phyloP scores from a whole-genome alignment of 2,329 filamentous ascomycete species.

The Claviceps sp. region DNA sequence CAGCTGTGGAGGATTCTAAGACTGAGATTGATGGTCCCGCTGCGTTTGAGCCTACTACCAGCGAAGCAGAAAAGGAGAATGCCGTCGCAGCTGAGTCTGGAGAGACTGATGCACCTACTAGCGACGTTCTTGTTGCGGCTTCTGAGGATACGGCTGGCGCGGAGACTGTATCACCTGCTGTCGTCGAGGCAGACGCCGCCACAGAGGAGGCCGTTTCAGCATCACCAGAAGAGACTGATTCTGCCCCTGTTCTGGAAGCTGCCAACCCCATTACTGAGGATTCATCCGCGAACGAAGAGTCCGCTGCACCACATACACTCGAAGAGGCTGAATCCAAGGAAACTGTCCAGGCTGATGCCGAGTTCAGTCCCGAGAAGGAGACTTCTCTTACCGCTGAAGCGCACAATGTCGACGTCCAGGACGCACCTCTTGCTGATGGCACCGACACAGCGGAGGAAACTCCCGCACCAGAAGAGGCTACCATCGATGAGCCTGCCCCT shows the following conservation, averaged over 20 bases:
- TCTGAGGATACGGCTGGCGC: not conserved
- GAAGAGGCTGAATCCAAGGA: not conserved
- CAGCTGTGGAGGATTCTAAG: not conserved
- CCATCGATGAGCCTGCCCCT: not conserved
- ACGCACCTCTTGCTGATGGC: not conserved
- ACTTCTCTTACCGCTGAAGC: not conserved
- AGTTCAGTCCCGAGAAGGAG: not conserved
- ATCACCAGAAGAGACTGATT: not conserved
- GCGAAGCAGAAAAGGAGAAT: not conserved
- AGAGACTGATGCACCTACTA: not conserved
- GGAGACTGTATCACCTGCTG: not conserved
- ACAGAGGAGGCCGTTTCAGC: conserved; percentile 1
- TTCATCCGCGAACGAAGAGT: not conserved
- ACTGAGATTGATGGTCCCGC: not conserved
- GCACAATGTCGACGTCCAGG: not conserved
- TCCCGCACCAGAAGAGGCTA: not conserved
- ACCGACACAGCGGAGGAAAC: not conserved
- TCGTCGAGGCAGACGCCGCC: conserved; percentile 2
- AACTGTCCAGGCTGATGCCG: not conserved
- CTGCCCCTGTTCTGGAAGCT: too few relatives aligned
- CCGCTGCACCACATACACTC: not conserved
- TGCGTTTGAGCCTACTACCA: not conserved
- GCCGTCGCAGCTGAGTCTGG: not conserved
- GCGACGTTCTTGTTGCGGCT: not conserved
- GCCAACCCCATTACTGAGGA: not conserved